Evolutionary conservation across 176 grass and related monocot species (phyloP), one percentile per base, ranked within the genome.

Genomic region (Alopecurus myosuroides): DNA sequence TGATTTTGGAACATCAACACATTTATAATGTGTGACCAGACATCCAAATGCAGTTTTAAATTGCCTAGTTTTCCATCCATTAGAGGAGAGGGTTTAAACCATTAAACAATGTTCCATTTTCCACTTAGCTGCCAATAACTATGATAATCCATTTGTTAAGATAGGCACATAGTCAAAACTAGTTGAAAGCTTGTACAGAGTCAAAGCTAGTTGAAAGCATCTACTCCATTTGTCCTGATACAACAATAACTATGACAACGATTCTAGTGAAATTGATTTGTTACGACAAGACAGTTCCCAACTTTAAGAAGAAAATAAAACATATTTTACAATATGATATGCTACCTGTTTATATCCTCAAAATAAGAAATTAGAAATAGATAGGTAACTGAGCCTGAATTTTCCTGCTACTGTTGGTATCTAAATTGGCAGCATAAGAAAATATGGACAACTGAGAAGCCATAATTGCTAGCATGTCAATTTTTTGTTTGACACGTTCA

Each of bases 1-100:
- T 20, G 35, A 55, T 56, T 23, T 48, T 22, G 9, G 9, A 80
- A 76, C 57, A 26, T 39, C 46, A 66, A 50, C 34, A 74, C 46
- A 30, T 29, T 17, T 45, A 35, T 80, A 45, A 51, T 73, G 26
- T 85, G 69, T 57, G 9, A 18, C 19, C 37, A 82, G 44, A 55
- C 81, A 82, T 37, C 50, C 18, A 58, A 70, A 40, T n/a, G 66
- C 49, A 41, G 80, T 71, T 18, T 71, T 52, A 70, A 82, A 41
- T 4, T 29, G 49, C 66, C 50, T 82, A 72, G 28, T 70, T 82
- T 70, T 22, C 17, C 66, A 39, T 9, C 17, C 17, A 56, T 14
- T 29, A 79, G 1, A 61, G 1, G 15, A 44, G 26, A 50, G 28
- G 44, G 26, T 17, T 17, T 74, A 74, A 50, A 49, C 15, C 25